These are phyloP conservation scores for Suillus occidentalis DNA, from an alignment of 768 basidiomycete species.

Conservation along the genomic window DNA sequence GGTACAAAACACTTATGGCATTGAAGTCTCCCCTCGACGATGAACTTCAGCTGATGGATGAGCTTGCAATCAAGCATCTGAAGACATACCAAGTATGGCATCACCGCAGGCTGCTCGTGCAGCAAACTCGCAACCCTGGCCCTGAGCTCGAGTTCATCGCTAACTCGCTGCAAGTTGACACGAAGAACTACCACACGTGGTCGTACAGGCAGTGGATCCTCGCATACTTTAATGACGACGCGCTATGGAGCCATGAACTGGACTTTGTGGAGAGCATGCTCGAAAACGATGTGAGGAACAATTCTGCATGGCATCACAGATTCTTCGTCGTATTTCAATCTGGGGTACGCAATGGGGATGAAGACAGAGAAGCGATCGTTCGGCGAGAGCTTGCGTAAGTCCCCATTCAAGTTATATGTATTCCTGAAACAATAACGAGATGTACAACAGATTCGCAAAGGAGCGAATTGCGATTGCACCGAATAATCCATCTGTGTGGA, in stretches of 20 bases:
- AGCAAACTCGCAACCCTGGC: constrained; percentile 47
- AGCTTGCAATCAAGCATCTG: constrained; percentile 76
- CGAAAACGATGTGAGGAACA: constrained; percentile 82
- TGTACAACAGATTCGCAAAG: constrained; percentile 65
- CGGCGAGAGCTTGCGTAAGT: constrained; percentile 77
- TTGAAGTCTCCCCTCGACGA: constrained; percentile 64
- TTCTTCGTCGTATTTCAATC: constrained; percentile 83
- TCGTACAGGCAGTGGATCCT: constrained; percentile 95
- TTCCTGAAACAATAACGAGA: background rate
- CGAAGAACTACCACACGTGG: constrained; percentile 99
- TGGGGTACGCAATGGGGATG: constrained; percentile 60
- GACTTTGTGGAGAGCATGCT: constrained; percentile 72
- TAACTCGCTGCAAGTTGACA: constrained; percentile 66
- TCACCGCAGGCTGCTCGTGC: constrained; percentile 77
- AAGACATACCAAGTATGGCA: constrained; percentile 99
- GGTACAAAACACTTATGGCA: constrained; percentile 81
- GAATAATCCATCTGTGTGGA: constrained; percentile 96
- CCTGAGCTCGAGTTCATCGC: constrained; percentile 84
- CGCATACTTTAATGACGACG: constrained; percentile 73
- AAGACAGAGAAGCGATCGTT: constrained; percentile 57
- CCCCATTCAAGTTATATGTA: constrained; percentile 8
- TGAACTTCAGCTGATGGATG: constrained; percentile 86
- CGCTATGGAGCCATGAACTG: constrained; percentile 75
- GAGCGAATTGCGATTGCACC: constrained; percentile 82
- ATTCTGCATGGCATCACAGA: constrained; percentile 96